A percentile compares a stretch with the other conserved stretches of the same genome.
Conservation (phyloP, 1,284 basidiomycete genomes). For the Bothia castanella region DNA sequence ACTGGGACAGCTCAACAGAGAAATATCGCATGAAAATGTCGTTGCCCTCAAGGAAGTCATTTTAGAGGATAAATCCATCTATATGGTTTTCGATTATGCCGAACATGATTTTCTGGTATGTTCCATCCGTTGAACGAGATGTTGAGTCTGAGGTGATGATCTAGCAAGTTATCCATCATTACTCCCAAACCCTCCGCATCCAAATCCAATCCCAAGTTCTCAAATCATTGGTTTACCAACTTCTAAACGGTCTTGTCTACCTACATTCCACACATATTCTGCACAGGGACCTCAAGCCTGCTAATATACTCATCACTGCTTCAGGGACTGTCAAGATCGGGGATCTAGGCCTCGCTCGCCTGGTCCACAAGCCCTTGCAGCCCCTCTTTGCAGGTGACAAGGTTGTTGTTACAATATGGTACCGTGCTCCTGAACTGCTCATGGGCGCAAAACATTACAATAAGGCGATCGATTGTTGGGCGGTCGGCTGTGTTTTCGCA, state of each 20-base stretch:
- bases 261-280: constrained; percentile 94
- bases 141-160: neutral
- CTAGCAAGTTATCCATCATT: constrained; percentile 97
- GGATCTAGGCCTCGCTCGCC: constrained; percentile 89
- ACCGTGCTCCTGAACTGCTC: constrained; percentile 92
- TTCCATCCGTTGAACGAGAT: constrained; percentile 7
- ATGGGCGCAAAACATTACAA: constrained; percentile 97
- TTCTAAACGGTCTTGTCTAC: constrained; percentile 93
- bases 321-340: constrained; percentile 94
- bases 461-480: constrained; percentile 94
- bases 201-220: constrained; percentile 76
- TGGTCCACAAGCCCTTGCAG: constrained; percentile 83
- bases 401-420: constrained; percentile 99
- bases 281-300: constrained; percentile 96
- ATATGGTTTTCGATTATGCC: constrained; percentile 99
- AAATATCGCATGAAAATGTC: constrained; percentile 91
- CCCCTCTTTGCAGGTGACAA: constrained; percentile 89
- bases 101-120: constrained; percentile 95
- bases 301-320: constrained; percentile 94
- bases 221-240: constrained; percentile 92
- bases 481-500: constrained; percentile 95
- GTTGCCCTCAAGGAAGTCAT: constrained; percentile 92
- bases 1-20: constrained; percentile 75
- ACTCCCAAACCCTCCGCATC: constrained; percentile 82
- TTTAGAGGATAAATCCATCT: constrained; percentile 95